Percentiles rank a stretch among this genome's conserved stretches.
These are phyloP conservation scores for Mycena epipterygia DNA, from an alignment of 768 basidiomycete genomes.

Conservation along the genomic window DNA sequence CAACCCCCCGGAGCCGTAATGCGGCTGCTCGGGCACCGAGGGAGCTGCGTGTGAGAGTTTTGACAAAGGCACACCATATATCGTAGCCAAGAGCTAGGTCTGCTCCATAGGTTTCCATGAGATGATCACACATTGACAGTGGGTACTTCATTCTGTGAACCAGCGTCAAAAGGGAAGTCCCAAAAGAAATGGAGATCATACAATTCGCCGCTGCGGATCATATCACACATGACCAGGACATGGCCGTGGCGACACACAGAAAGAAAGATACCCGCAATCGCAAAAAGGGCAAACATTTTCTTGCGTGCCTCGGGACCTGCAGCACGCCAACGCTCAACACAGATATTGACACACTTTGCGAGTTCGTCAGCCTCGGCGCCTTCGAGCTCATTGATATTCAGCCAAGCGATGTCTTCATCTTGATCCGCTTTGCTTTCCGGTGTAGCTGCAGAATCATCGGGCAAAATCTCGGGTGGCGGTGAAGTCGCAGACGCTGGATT, in stretches of 20 bases:
- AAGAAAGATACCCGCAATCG: slow-evolving; percentile 44
- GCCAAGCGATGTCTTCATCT: slow-evolving; percentile 28
- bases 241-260: too few relatives aligned
- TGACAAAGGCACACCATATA: slow-evolving; percentile 44
- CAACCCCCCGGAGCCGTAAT: slow-evolving; percentile 24
- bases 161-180: background rate
- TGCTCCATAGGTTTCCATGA: slow-evolving; percentile 32
- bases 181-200: slow-evolving; percentile 20
- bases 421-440: background rate
- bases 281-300: slow-evolving; percentile 42
- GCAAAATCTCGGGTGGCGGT: too few relatives aligned
- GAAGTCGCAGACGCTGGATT: too few relatives aligned
- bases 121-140: slow-evolving; percentile 34
- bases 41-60: slow-evolving; percentile 36
- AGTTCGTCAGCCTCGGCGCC: slow-evolving; percentile 28
- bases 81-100: slow-evolving; percentile 42
- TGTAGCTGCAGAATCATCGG: too few relatives aligned
- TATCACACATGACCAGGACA: slow-evolving; percentile 44
- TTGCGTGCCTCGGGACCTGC: slow-evolving; percentile 35
- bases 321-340: slow-evolving; percentile 35
- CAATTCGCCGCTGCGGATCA: slow-evolving; percentile 45
- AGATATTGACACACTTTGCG: slow-evolving; percentile 22
- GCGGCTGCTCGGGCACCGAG: slow-evolving; percentile 32
- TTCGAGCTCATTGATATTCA: slow-evolving; percentile 31
- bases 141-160: slow-evolving; percentile 45